Base-by-base conservation (phyloP, 2,329 filamentous ascomycete species). In the Phoma herbarum region DNA sequence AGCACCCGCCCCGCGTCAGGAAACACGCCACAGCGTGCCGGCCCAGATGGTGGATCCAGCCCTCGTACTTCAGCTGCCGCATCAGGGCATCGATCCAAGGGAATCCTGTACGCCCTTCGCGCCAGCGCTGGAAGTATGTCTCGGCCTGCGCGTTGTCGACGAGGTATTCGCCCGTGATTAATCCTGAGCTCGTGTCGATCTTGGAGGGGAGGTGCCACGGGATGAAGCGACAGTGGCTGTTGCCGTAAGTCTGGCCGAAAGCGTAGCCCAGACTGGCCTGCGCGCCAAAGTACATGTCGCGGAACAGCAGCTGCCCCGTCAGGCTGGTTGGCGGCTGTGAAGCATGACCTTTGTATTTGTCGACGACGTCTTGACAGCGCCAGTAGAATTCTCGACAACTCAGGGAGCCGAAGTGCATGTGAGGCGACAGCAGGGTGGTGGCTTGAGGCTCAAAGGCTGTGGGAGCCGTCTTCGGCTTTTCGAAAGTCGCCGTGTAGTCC, bases 231-330 rank as follows among this genome's bases (percentile, higher is more conserved):
- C 86, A 89, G 62, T 88, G 78, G 0, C 82, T 75, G 67, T 93
- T 93, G 33, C 85, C 84, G 47, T 84, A 79, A 0, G 88, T 88
- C 67, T 91, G 89, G 1, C 78, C 81, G 65, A 91, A 93, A 0
- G 79, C 68, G 29, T 84, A 80, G 0, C 90, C 90, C 1, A 92
- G 78, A 0, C 85, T 83, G 0, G 90, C 89, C 71, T 93, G 90
- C 0, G 90, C 90, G 14, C 85, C 90, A 66, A 93, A 93, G 75
- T 93, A 93, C 90, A 93, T 93, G 71, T 93, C 90, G 16, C 90
- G 83, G 74, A 93, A 93, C 11, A 92, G 80, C 1, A 93, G 77
- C 66, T 93, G 90, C 2, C 90, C 90, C 0, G 84, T 87, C 16
- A 93, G 75, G 60, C 86, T 90, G n/a, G 86, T 86, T 0, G 90